Percentiles rank a stretch among this genome's conserved stretches.
These are phyloP conservation scores for Paramecium tetraurelia DNA, from an alignment of 73 alveolate species.

Conservation along the genomic window DNA sequence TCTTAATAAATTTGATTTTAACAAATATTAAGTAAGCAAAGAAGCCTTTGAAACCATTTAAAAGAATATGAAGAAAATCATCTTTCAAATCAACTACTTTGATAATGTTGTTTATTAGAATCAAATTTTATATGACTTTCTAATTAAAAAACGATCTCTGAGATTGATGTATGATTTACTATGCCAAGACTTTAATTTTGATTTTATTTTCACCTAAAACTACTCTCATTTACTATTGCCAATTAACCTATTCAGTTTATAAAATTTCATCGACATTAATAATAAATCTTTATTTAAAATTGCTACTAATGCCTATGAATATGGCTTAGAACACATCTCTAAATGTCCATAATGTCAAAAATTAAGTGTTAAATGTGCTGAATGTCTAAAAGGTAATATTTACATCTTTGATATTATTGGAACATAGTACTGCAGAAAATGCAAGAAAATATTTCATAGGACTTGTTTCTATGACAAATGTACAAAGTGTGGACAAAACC, in stretches of 20 bases:
- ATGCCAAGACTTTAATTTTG: not conserved
- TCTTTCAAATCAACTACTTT: not conserved
- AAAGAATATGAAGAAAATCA: not conserved
- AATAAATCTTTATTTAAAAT: not conserved
- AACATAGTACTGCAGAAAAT: not conserved
- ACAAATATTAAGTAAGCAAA: not conserved
- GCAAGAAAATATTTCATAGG: not conserved
- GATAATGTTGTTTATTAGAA: not conserved
- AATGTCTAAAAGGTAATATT: not conserved
- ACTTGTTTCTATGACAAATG: not conserved
- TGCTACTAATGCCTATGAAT: not conserved
- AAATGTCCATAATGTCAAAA: not conserved
- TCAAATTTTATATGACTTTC: not conserved
- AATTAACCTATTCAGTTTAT: not conserved
- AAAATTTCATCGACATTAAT: not conserved
- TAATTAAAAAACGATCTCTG: not conserved
- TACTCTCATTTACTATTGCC: not conserved
- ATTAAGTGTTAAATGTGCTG: not conserved
- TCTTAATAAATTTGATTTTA: not conserved
- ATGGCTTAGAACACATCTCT: not conserved
- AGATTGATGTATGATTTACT: conserved; percentile 1
- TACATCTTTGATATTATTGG: not conserved
- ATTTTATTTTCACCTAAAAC: not conserved
- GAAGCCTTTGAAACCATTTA: not conserved
- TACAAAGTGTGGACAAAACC: not conserved